These are phyloP conservation scores for Quercus wislizeni DNA, from an alignment of 306 rosid genomes.

Conservation along the genomic window DNA sequence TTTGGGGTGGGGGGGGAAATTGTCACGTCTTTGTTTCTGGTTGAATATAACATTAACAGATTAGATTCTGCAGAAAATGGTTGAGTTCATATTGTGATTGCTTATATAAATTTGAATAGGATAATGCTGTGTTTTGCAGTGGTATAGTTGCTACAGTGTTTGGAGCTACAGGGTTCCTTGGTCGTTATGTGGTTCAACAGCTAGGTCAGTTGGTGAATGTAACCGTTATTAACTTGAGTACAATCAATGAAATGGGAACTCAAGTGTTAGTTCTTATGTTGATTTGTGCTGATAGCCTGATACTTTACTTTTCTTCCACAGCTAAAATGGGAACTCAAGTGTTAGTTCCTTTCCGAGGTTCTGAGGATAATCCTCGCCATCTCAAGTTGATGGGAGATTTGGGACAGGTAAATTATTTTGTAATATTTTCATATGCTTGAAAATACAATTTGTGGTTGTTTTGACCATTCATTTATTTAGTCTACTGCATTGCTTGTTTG, in stretches of 20 bases:
- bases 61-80: not conserved
- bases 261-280: not conserved
- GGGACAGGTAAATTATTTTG: conserved; percentile 75
- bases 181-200: conserved; percentile 97
- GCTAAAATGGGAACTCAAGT: conserved; percentile 99
- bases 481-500: conserved; percentile 26
- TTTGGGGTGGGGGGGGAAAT: rapidly evolving
- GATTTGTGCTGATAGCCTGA: conserved; percentile 17
- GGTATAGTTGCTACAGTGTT: conserved; percentile 93
- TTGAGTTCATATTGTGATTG: not conserved
- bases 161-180: conserved; percentile 98
- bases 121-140: conserved; percentile 46
- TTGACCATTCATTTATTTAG: conserved; percentile 3
- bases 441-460: conserved; percentile 5
- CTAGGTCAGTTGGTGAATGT: conserved; percentile 46
- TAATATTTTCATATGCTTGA: conserved; percentile 8
- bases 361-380: conserved; percentile 92
- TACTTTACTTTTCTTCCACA: conserved; percentile 40
- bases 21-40: not conserved
- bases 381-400: conserved; percentile 98
- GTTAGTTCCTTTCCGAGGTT: conserved; percentile 89
- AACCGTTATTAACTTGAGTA: too few relatives aligned
- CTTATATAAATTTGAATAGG: not conserved
- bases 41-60: not conserved
- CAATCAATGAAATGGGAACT: too few relatives aligned